phyloP scores from a whole-genome alignment of 768 basidiomycete species.

The Xerocomellus intermedius region DNA sequence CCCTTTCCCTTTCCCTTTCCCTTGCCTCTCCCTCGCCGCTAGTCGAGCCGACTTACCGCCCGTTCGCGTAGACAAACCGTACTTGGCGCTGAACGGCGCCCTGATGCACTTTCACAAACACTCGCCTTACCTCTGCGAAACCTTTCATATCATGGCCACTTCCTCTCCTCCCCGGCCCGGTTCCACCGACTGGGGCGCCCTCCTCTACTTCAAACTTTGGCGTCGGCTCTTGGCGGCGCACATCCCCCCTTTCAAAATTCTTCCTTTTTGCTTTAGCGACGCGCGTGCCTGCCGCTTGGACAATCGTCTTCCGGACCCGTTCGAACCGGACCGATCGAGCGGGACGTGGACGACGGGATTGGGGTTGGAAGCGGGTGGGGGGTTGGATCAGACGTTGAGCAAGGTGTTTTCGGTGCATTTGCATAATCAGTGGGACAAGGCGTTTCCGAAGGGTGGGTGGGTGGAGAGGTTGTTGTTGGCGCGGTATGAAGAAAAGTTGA shows the following conservation, averaged over 20 bases:
- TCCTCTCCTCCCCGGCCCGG: constrained; percentile 69
- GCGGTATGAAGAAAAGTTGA: constrained; percentile 49
- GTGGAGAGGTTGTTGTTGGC: constrained; percentile 74
- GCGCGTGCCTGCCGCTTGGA: constrained; percentile 89
- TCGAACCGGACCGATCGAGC: constrained; percentile 51
- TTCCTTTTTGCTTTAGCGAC: constrained; percentile 96
- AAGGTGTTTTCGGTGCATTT: constrained; percentile 88
- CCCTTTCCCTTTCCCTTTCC: background rate
- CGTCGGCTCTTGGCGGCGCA: constrained; percentile 71
- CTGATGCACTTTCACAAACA: constrained; percentile 89
- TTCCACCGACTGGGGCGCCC: constrained; percentile 92
- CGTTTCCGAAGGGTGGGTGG: constrained; percentile 83
- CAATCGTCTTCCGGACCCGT: constrained; percentile 92
- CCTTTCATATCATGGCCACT: constrained; percentile 85
- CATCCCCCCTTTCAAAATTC: constrained; percentile 83
- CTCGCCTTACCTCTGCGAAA: constrained; percentile 96
- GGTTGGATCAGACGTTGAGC: constrained; percentile 55
- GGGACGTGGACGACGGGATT: constrained; percentile 70
- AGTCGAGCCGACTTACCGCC: background rate
- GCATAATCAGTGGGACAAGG: constrained; percentile 95
- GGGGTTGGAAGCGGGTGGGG: constrained; percentile 59
- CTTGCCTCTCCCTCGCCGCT: background rate
- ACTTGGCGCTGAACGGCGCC: constrained; percentile 85
- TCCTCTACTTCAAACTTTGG: constrained; percentile 90
- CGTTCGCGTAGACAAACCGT: constrained; percentile 58